Base-by-base conservation (phyloP, 306 rosid species). In the Spatholobus suberectus region DNA sequence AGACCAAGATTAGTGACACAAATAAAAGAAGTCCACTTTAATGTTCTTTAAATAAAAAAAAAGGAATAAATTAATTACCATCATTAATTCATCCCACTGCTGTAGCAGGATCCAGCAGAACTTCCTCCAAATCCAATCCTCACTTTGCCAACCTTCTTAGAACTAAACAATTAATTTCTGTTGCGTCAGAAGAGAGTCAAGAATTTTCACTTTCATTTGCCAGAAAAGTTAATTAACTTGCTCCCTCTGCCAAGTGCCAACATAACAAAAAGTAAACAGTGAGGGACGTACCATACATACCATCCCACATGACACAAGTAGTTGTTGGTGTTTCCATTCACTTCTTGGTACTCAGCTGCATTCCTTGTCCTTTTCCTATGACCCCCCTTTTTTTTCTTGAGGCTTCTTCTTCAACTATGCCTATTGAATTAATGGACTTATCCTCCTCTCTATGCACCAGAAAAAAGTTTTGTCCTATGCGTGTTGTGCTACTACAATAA, bases 101-200 rank as follows among this genome's bases (percentile, higher is more conserved):
- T 81, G 86, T 58, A 37, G 12, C 75, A 82, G 38, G 82, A 79
- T 79, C 68, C 71, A 85, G 75, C 85, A 73, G 54, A 69, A 82
- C 72, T 82, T 75, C 63, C 66, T 41, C 59, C 81, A 61, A 29
- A 62, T 62, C 70, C 70, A 47, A 46, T 66, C 70, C 59, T 69
- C 40, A 44, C 68, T 79, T 82, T 82, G 79, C 10, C 23, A 29
- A 79, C 77, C 18, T 51, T 75, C 54, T 75, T 41, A 52, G 44
- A 41, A 82, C 23, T 61, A 72, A 63, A 78, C 5, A 84, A 77
- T 0, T 34, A 66, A 67, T 73, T 68, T 85, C 15, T 13, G 81
- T 94, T 89, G 97, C 96, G 86, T 92, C 87, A 65, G 81, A 90
- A 78, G 86, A 86, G 93, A 87, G 95, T 47, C 79, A 92, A 87